Evolutionary conservation across 2,329 filamentous ascomycete species (phyloP).

Genomic region (Tothia fuscella): DNA sequence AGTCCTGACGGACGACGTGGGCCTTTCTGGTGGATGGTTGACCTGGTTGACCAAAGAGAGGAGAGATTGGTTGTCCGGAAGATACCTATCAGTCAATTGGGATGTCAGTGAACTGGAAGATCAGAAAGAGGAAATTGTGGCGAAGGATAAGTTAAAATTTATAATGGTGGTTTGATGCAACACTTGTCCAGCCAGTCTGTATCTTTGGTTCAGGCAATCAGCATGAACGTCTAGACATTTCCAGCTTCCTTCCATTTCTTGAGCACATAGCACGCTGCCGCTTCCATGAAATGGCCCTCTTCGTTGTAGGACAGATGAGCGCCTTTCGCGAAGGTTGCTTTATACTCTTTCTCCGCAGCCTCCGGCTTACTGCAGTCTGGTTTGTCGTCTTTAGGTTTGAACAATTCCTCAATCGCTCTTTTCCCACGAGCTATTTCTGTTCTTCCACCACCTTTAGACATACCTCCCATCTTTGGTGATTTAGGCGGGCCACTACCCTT

Average conservation of each 20-base stretch:
- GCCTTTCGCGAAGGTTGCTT: not conserved
- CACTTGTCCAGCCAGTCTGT: too few species aligned
- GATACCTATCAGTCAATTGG: constrained; percentile 18
- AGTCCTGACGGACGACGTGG: constrained; percentile 11
- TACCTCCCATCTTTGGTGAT: not conserved
- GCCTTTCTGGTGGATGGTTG: constrained; percentile 8
- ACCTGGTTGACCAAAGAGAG: constrained; percentile 16
- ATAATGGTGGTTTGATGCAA: constrained; percentile 12
- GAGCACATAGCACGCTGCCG: constrained; percentile 4
- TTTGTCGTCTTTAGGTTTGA: too few species aligned
- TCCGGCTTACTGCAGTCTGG: not conserved
- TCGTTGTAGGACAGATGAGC: constrained; percentile 1
- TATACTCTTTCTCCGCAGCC: constrained; percentile 1
- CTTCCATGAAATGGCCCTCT: constrained; percentile 2
- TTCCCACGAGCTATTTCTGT: not conserved
- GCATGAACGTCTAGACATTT: too few species aligned
- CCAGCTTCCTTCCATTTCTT: constrained; percentile 8
- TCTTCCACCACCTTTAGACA: not conserved
- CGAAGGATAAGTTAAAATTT: constrained; percentile 17
- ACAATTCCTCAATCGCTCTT: too few species aligned
- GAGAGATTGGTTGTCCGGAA: constrained; percentile 17
- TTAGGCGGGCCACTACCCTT: not conserved
- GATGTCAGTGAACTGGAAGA: constrained; percentile 17
- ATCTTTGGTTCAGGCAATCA: too few species aligned
- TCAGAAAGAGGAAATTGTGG: constrained; percentile 18